Evolutionary conservation across 2,329 filamentous ascomycete species (phyloP).

Genomic region (Teratosphaeria zuluensis): DNA sequence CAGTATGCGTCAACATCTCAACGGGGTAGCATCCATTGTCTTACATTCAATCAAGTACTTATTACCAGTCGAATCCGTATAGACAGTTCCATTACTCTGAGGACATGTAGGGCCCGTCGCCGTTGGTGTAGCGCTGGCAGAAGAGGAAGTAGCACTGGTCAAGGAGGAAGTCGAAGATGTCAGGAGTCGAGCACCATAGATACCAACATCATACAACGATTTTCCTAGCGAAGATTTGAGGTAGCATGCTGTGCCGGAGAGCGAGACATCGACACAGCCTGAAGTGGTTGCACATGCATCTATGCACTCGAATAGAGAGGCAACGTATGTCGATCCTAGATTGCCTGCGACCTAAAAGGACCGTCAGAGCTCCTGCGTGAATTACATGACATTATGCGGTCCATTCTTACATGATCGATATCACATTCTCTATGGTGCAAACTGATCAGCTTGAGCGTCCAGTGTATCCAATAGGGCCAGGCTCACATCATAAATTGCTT

Average conservation of each 20-base stretch:
- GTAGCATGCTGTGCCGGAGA: constrained; percentile 13
- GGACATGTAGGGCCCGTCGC: neutral
- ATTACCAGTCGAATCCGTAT: neutral
- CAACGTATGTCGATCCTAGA: neutral
- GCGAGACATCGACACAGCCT: constrained; percentile 25
- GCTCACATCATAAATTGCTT: neutral
- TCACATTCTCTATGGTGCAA: neutral
- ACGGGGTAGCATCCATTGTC: no score
- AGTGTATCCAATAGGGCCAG: neutral
- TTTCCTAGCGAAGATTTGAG: neutral
- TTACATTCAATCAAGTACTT: neutral
- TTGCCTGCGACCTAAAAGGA: neutral
- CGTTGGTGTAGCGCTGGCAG: neutral
- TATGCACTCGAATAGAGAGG: constrained; percentile 14
- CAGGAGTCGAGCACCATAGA: neutral
- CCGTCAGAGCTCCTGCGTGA: neutral
- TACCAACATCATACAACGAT: neutral
- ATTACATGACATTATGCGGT: neutral
- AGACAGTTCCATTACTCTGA: neutral
- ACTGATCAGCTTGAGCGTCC: neutral
- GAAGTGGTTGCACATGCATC: constrained; percentile 18
- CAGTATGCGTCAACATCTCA: no score
- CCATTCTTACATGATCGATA: neutral
- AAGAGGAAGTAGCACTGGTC: neutral
- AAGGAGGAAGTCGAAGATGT: neutral